Evolutionary conservation across 805 yeast genomes (phyloP), one percentile per base, ranked within the genome.

Genomic region (Yamadazyma ubonensis): DNA sequence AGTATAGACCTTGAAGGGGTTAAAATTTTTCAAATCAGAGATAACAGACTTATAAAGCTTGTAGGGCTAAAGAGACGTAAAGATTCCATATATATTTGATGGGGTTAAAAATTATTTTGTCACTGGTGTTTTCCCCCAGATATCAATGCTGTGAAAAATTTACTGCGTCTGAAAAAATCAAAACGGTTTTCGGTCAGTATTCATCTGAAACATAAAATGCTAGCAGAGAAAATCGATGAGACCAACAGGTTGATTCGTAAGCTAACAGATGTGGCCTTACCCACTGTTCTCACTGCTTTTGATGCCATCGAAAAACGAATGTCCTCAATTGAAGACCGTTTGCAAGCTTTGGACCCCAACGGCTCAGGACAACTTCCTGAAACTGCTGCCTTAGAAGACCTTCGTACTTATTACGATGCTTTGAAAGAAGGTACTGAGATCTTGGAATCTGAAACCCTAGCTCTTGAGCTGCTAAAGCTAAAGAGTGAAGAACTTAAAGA

Each of bases 241-340:
- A 46, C 50, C 22, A 43, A 46, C 32, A 37, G 33, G 11, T 30
- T 46, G 22, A 36, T 46, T 11, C 39, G 36, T n/a, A 36, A 37
- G 19, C 36, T 46, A 5, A 29, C 44, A 11, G 30, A 43, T 33
- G 44, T 42, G n/a, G 50, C 44, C 10, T 46, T 46, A 22, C 50
- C 50, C 5, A 36, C 36, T 4, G 39, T 46, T 11, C 41, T 41
- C 19, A 31, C 40, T 3, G 22, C 50, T 6, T 46, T 43, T 17
- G 48, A 43, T 9, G 39, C 17, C 10, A 25, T 46, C 10, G 48
- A 46, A 8, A 29, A 29, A 12, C 20, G 50, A 20, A 28, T 46
- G 4, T 8, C 27, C 11, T 18, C 16, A 4, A 18, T 46, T 11
- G 50, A 46, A 25, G 17, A 35, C n/a, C 38, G 37, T 14, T 33